A percentile compares a stretch with the other conserved stretches of the same genome.
Conservation (phyloP, 768 basidiomycete genomes). For the Podaxis sp. region DNA sequence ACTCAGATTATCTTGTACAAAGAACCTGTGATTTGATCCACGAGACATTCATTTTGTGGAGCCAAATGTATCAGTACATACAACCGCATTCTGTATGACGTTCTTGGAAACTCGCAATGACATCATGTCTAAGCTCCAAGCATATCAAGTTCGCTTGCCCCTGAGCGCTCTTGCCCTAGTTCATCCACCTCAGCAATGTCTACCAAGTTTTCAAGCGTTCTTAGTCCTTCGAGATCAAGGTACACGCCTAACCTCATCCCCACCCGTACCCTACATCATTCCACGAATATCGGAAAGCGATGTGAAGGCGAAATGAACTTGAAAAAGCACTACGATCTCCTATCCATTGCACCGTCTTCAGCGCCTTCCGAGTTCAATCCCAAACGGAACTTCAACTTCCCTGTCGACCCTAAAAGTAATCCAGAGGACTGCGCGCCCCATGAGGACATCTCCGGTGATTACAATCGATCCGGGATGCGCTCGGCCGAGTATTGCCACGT, state of each 20-base stretch:
- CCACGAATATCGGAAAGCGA: neutral
- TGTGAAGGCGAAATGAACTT: neutral
- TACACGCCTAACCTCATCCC: neutral
- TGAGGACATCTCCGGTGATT: conserved; percentile 4
- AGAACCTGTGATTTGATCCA: neutral
- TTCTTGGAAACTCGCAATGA: neutral
- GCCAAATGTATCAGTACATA: neutral
- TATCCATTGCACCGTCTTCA: neutral
- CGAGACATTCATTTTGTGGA: neutral
- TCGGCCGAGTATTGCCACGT: conserved; percentile 6
- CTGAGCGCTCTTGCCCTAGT: neutral
- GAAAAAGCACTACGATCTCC: neutral
- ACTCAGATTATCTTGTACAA: neutral
- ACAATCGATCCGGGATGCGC: conserved; percentile 5
- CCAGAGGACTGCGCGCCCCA: neutral
- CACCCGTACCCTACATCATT: neutral
- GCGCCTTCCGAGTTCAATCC: neutral
- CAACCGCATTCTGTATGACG: neutral
- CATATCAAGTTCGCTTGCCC: neutral
- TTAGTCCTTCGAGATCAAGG: neutral
- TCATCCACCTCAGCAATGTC: neutral
- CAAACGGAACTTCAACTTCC: neutral
- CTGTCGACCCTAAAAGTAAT: conserved; percentile 10
- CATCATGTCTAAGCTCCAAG: neutral
- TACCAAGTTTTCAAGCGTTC: neutral